Evolutionary conservation across 495 filamentous ascomycete genomes (phyloP).

Genomic region (Pseudoneurospora amorphoporcata): DNA sequence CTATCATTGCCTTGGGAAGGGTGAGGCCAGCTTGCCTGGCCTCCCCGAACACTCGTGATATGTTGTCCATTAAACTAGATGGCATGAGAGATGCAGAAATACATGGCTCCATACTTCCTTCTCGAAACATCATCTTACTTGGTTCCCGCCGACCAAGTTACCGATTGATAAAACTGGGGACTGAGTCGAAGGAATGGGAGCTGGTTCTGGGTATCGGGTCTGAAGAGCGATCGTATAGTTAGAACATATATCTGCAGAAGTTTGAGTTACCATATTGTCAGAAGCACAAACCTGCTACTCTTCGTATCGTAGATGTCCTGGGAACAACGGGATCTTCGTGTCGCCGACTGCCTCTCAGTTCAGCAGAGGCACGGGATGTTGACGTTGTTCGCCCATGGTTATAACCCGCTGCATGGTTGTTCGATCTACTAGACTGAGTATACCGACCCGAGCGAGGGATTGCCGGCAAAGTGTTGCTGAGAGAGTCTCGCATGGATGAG

Average conservation of each 20-base stretch:
- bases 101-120: not conserved
- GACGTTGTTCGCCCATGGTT: not conserved
- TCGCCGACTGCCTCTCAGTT: not conserved
- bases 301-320: not conserved
- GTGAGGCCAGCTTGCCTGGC: no score
- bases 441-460: not conserved
- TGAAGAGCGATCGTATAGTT: not conserved
- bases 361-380: not conserved
- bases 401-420: not conserved
- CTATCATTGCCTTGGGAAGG: no score
- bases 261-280: not conserved
- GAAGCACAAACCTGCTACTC: not conserved
- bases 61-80: not conserved
- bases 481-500: not conserved
- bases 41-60: no score
- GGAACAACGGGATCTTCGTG: not conserved
- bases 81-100: not conserved
- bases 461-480: not conserved
- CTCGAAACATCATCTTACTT: not conserved
- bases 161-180: conserved; percentile 1
- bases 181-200: not conserved
- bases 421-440: not conserved
- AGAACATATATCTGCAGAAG: not conserved
- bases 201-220: not conserved
- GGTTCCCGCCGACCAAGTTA: not conserved